A percentile compares a stretch with the other conserved stretches of the same genome.
Evolutionary conservation across 2,329 filamentous ascomycete genomes (phyloP).

Genomic region (Pseudocercospora macadamiae): DNA sequence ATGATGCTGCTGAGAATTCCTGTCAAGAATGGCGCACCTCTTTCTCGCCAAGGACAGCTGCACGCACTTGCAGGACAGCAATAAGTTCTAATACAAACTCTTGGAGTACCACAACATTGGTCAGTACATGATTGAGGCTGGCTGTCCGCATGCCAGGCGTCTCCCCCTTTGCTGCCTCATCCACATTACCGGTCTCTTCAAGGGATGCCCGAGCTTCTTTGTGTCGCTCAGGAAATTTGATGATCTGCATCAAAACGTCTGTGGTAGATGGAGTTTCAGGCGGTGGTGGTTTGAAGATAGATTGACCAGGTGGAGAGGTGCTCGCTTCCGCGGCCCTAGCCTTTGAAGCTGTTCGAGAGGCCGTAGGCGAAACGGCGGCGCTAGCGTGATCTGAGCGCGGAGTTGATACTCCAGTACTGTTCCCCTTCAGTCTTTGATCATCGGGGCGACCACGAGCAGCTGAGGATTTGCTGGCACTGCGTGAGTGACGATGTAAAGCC

Average conservation of each 20-base stretch:
- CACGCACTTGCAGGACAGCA: slow-evolving; percentile 52
- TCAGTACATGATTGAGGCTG: slow-evolving; percentile 53
- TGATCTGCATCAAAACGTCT: slow-evolving; percentile 38
- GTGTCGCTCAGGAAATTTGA: slow-evolving; percentile 26
- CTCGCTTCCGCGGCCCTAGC: slow-evolving; percentile 8
- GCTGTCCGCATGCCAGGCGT: slow-evolving; percentile 39
- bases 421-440: slow-evolving; percentile 17
- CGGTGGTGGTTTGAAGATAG: slow-evolving; percentile 39
- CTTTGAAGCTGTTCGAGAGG: slow-evolving; percentile 18
- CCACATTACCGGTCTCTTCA: neutral
- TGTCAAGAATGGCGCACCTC: slow-evolving; percentile 45
- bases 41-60: slow-evolving; percentile 47
- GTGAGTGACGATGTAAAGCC: slow-evolving; percentile 20
- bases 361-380: slow-evolving; percentile 12
- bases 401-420: slow-evolving; percentile 8
- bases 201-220: neutral
- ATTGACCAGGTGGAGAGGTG: slow-evolving; percentile 9
- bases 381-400: slow-evolving; percentile 15
- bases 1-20: no score
- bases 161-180: slow-evolving; percentile 29
- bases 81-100: slow-evolving; percentile 55
- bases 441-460: slow-evolving; percentile 18
- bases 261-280: slow-evolving; percentile 40
- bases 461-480: slow-evolving; percentile 30
- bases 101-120: slow-evolving; percentile 55